Percentiles rank a stretch among this genome's conserved stretches.
Conservation (phyloP, 208 protist species). For the Acanthamoeba royreba region DNA sequence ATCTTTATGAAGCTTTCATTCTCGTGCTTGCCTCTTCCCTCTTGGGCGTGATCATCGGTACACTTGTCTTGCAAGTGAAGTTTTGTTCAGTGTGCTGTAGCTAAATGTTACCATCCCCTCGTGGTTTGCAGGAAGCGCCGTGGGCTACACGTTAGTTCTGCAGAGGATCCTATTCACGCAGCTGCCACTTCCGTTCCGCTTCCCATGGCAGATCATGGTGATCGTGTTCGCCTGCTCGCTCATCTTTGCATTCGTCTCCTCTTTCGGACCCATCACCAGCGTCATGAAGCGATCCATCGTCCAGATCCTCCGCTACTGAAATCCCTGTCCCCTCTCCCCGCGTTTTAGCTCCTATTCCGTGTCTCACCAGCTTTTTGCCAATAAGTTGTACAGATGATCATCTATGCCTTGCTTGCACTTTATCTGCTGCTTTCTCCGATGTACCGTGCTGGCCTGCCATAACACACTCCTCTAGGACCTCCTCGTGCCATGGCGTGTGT, state of each 20-base stretch:
- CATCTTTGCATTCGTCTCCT: conserved; percentile 62
- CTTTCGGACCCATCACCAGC: conserved; percentile 61
- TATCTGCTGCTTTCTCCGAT: no score
- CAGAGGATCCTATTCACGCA: conserved; percentile 90
- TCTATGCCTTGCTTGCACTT: no score
- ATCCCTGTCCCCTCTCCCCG: background rate
- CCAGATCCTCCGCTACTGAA: conserved; percentile 55
- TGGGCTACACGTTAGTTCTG: conserved; percentile 89
- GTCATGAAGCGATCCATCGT: conserved; percentile 66
- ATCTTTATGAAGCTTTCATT: conserved; percentile 93
- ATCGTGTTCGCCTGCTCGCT: conserved; percentile 62
- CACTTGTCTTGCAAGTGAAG: background rate
- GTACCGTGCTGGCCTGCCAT: no score
- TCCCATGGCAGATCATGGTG: conserved; percentile 80
- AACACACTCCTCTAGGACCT: no score
- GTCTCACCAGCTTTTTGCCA: background rate
- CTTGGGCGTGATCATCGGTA: conserved; percentile 88
- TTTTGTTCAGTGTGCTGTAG: no score
- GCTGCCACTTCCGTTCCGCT: conserved; percentile 87
- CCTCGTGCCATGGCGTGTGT: no score
- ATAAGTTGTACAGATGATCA: no score
- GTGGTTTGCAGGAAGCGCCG: conserved; percentile 40
- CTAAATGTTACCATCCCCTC: background rate
- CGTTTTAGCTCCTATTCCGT: background rate
- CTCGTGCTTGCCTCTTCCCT: conserved; percentile 88